Evolutionary conservation across 768 basidiomycete genomes (phyloP).

Genomic region (Mycena polygramma): DNA sequence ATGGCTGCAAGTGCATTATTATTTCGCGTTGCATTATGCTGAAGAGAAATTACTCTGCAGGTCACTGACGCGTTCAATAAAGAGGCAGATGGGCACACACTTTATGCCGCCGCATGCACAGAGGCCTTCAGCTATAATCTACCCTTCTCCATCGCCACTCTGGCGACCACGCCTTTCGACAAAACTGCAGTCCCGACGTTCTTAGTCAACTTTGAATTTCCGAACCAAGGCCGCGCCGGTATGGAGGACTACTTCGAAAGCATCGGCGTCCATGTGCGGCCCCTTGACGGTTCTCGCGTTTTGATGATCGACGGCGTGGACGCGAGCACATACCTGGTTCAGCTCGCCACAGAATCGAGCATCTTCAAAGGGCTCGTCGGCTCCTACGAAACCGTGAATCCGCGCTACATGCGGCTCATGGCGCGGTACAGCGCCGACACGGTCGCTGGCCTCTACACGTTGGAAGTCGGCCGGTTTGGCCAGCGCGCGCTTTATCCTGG

Average conservation of each 20-base stretch:
- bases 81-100: conserved; percentile 26
- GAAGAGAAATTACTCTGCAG: conserved; percentile 3
- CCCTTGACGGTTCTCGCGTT: conserved; percentile 27
- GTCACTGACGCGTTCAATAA: conserved; percentile 26
- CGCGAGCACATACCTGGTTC: conserved; percentile 18
- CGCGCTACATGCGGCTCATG: conserved; percentile 30
- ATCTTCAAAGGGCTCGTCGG: conserved; percentile 30
- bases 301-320: conserved; percentile 26
- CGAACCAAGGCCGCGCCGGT: not conserved
- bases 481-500: conserved; percentile 31
- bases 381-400: conserved; percentile 21
- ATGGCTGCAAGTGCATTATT: conserved; percentile 22
- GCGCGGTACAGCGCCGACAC: conserved; percentile 28
- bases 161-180: not conserved
- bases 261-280: conserved; percentile 19
- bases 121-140: conserved; percentile 27
- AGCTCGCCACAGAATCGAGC: conserved; percentile 21
- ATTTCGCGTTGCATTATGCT: too few species aligned
- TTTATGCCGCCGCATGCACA: conserved; percentile 26
- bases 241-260: conserved; percentile 1
- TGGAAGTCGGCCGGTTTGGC: conserved; percentile 29
- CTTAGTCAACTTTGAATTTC: not conserved
- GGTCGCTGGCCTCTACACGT: conserved; percentile 21
- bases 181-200: not conserved
- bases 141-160: conserved; percentile 5